Evolutionary conservation across 306 rosid genomes (phyloP).

Genomic region (Fragaria nilgerrensis): DNA sequence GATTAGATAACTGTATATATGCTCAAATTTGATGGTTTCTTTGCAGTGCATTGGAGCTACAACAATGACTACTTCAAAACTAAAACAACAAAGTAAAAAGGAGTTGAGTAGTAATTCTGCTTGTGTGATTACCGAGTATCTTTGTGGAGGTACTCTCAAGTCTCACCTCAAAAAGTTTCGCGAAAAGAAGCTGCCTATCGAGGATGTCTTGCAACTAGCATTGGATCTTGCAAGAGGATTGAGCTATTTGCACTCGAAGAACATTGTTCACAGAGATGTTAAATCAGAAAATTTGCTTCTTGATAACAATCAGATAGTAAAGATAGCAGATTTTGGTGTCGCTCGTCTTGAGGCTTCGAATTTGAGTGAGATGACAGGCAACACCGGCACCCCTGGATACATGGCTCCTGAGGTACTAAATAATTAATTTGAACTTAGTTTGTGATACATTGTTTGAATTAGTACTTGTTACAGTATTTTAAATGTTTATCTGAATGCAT

Average conservation of each 20-base stretch:
- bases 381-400: conserved; percentile 11
- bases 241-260: conserved; percentile 10
- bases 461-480: background rate
- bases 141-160: conserved; percentile 4
- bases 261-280: conserved; percentile 11
- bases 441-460: background rate
- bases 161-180: background rate
- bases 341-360: conserved; percentile 3
- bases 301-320: background rate
- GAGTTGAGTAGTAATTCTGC: background rate
- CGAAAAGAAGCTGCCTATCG: background rate
- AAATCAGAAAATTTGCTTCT: conserved; percentile 15
- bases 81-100: background rate
- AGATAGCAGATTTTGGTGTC: conserved; percentile 10
- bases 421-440: background rate
- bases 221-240: conserved; percentile 5
- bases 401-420: conserved; percentile 10
- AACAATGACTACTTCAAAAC: background rate
- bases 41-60: conserved; percentile 3
- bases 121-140: background rate
- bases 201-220: background rate
- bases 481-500: background rate
- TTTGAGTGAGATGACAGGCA: conserved; percentile 21
- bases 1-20: background rate
- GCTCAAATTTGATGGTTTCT: background rate